A percentile compares a stretch with the other conserved stretches of the same genome.
Conservation (phyloP, 2,329 filamentous ascomycete genomes). For the Sclerotinia borealis region DNA sequence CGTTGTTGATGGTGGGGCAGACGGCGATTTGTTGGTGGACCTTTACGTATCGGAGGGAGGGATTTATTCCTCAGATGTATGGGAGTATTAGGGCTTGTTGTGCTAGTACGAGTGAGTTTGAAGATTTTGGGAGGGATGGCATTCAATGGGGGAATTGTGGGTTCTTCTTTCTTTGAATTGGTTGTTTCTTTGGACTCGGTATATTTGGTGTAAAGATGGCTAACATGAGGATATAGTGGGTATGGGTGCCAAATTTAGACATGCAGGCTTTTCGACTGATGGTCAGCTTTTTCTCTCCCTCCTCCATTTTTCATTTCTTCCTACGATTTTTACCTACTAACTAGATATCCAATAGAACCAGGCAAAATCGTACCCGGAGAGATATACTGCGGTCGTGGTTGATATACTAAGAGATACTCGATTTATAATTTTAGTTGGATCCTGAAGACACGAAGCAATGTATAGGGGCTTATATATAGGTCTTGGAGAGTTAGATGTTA, state of each 20-base stretch:
- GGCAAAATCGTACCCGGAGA: slow-evolving; percentile 20
- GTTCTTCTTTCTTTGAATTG: background rate
- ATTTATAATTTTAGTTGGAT: too few relatives aligned
- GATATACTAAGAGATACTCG: too few relatives aligned
- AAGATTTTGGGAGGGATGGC: slow-evolving; percentile 14
- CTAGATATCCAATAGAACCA: background rate
- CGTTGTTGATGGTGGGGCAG: slow-evolving; percentile 19
- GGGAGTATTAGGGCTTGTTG: slow-evolving; percentile 21
- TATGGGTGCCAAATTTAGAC: slow-evolving; percentile 19
- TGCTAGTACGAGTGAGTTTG: slow-evolving; percentile 19
- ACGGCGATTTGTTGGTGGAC: slow-evolving; percentile 22
- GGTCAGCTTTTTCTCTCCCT: background rate
- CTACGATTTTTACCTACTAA: background rate
- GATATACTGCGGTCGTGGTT: slow-evolving; percentile 19
- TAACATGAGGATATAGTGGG: slow-evolving; percentile 14
- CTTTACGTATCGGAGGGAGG: slow-evolving; percentile 20
- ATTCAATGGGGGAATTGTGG: slow-evolving; percentile 22
- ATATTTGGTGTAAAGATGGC: background rate
- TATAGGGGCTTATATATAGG: too few relatives aligned
- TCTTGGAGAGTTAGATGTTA: too few relatives aligned
- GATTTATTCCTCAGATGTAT: slow-evolving; percentile 23
- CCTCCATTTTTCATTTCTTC: background rate
- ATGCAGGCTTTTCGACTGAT: slow-evolving; percentile 20
- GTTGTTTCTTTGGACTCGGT: too few relatives aligned
- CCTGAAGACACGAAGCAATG: too few relatives aligned